Base-by-base conservation (phyloP, 306 rosid genomes). In the Macrotyloma uniflorum region DNA sequence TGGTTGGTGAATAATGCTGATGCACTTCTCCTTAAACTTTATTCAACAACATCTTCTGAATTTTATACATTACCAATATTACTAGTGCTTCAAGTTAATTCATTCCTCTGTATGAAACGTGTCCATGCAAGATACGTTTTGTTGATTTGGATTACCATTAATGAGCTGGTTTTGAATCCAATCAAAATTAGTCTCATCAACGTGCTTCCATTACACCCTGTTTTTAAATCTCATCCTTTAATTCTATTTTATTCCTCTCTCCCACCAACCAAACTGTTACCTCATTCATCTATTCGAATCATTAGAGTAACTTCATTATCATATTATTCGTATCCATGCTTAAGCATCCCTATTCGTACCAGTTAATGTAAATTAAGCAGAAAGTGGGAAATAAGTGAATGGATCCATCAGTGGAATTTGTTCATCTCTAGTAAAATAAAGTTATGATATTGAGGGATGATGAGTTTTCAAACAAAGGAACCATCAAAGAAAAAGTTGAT, bases 161-260 rank as follows among this genome's bases (percentile, higher is more conserved):
- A 53, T 75, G 72, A 81, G 68, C 81, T 82, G 85, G 81, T 47
- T 59, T n/a, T 69, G 73, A 59, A 33, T 59, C 40, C 6, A 15
- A 70, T 35, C 33, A 65, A 76, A 36, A 65, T 22, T 66, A 77
- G 57, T 61, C 50, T 26, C 20, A 30, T 2, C 50, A 70, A 43
- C 61, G 79, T 65, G 74, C 49, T 76, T 73, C 22, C 74, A 59
- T 40, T 38, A 69, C 81, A 76, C 62, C 69, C 69, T 69, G 40
- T 75, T 69, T 36, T 61, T 36, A 13, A 70, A 70, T 79, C 72
- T 12, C 33, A 49, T 35, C 65, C 77, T 46, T 70, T 22, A 19
- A 10, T 79, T 79, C 46, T 20, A 70, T 69, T 79, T 79, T 57
- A 59, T 69, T 78, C 26, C 43, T 67, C 70, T 57, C 49, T 43